Evolutionary conservation across 176 grass and related monocot genomes (phyloP).

Genomic region (Pharus latifolius): DNA sequence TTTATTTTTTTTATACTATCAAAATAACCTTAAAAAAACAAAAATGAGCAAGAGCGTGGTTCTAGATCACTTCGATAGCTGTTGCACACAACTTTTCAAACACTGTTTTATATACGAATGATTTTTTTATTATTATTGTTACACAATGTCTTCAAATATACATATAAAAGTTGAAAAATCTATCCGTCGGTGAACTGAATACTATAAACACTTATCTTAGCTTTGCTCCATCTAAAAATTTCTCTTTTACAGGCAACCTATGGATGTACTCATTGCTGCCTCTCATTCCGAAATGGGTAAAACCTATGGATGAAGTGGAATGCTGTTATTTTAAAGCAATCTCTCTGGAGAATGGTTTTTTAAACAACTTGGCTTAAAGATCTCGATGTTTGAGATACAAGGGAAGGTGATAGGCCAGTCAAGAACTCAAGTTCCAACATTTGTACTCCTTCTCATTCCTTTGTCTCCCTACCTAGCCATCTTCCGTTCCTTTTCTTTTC

Average conservation of each 20-base stretch:
- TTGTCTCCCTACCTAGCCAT: neutral
- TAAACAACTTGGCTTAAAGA: neutral
- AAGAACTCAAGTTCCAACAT: conserved; percentile 14
- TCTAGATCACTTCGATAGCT: too few relatives aligned
- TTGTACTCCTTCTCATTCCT: neutral
- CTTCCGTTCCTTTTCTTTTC: neutral
- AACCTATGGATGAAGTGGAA: neutral
- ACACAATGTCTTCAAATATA: too few relatives aligned
- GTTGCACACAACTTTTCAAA: too few relatives aligned
- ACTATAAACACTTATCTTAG: too few relatives aligned
- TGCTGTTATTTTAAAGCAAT: neutral
- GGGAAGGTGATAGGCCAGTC: neutral
- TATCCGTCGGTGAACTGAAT: too few relatives aligned
- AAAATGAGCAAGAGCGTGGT: too few relatives aligned
- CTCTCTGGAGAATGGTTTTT: neutral
- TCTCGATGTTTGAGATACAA: neutral
- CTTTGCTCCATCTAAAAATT: neutral
- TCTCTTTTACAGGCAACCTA: neutral
- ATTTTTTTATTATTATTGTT: too few relatives aligned
- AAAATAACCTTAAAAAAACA: too few relatives aligned
- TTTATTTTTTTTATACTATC: too few relatives aligned
- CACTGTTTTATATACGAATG: too few relatives aligned
- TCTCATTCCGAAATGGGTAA: conserved; percentile 2
- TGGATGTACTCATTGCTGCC: neutral
- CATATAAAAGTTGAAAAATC: too few relatives aligned